phyloP scores from a whole-genome alignment of 2,329 filamentous ascomycete genomes.

The Hypoxylon sp. region DNA sequence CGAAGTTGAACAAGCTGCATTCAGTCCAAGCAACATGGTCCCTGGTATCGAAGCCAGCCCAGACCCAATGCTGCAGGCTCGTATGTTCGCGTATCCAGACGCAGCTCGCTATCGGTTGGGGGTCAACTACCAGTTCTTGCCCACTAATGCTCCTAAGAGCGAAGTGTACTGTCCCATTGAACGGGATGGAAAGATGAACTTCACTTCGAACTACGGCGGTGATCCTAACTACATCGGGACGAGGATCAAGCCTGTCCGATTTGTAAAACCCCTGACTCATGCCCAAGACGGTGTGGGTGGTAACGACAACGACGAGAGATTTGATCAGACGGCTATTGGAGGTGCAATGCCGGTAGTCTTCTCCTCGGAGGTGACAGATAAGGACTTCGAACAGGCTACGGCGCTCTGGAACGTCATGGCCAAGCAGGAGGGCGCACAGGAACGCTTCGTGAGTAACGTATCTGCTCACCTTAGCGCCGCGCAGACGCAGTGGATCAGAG shows the following conservation, averaged over 20 bases:
- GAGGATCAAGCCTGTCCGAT: slow-evolving; percentile 19
- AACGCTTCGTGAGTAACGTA: slow-evolving; percentile 27
- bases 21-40: slow-evolving; percentile 64
- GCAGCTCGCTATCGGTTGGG: slow-evolving; percentile 66
- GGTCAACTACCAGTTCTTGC: slow-evolving; percentile 54
- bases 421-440: slow-evolving; percentile 25
- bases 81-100: slow-evolving; percentile 64
- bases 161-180: slow-evolving; percentile 29
- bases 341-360: slow-evolving; percentile 15
- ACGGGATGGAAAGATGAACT: slow-evolving; percentile 30
- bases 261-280: slow-evolving; percentile 1
- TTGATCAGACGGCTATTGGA: not conserved
- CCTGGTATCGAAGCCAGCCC: slow-evolving; percentile 62
- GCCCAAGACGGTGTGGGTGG: not conserved
- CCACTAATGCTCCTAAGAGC: slow-evolving; percentile 21
- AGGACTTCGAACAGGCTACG: slow-evolving; percentile 27
- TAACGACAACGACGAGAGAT: not conserved
- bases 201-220: slow-evolving; percentile 23
- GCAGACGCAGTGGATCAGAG: slow-evolving; percentile 28
- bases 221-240: slow-evolving; percentile 27
- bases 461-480: slow-evolving; percentile 22
- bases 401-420: slow-evolving; percentile 30
- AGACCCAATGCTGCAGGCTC: slow-evolving; percentile 62
- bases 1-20: slow-evolving; percentile 65
- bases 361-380: slow-evolving; percentile 30